Evolutionary conservation across 2,329 filamentous ascomycete species (phyloP).

Genomic region (Cercospora zeae-maydis): DNA sequence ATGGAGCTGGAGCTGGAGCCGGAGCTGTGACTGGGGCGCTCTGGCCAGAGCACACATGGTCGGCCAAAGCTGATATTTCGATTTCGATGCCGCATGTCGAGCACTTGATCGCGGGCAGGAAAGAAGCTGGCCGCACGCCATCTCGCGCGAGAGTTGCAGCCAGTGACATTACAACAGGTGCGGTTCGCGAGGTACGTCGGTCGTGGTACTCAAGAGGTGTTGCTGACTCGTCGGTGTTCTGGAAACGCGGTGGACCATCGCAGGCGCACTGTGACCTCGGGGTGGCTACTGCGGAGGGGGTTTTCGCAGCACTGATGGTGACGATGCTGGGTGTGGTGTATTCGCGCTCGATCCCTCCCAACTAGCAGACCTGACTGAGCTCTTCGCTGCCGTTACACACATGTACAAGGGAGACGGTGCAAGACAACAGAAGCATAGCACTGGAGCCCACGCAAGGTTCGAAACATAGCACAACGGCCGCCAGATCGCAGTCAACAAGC

Average conservation of each 20-base stretch:
- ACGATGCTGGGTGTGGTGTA: background rate
- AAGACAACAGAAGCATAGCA: background rate
- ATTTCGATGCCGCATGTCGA: constrained; percentile 74
- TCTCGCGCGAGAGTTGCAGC: constrained; percentile 28
- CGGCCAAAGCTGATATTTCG: constrained; percentile 79
- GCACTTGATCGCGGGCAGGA: constrained; percentile 83
- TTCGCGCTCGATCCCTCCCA: background rate
- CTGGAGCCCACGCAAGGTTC: constrained; percentile 13
- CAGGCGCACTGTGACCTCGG: background rate
- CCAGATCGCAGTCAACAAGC: constrained; percentile 15
- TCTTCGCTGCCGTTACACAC: background rate
- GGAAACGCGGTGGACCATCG: constrained; percentile 2
- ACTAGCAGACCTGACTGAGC: background rate
- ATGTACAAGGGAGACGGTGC: background rate
- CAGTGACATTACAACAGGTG: constrained; percentile 28
- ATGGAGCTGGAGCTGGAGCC: background rate
- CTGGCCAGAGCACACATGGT: constrained; percentile 62
- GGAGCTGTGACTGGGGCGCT: background rate
- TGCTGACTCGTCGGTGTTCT: constrained; percentile 8
- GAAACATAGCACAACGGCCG: constrained; percentile 17
- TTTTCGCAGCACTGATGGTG: background rate
- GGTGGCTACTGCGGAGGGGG: background rate
- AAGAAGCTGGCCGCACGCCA: constrained; percentile 58
- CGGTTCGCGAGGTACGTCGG: background rate
- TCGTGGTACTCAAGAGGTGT: background rate